These are phyloP conservation scores for Colletotrichum falcatum DNA, from an alignment of 2,329 filamentous ascomycete species.

Conservation along the genomic window DNA sequence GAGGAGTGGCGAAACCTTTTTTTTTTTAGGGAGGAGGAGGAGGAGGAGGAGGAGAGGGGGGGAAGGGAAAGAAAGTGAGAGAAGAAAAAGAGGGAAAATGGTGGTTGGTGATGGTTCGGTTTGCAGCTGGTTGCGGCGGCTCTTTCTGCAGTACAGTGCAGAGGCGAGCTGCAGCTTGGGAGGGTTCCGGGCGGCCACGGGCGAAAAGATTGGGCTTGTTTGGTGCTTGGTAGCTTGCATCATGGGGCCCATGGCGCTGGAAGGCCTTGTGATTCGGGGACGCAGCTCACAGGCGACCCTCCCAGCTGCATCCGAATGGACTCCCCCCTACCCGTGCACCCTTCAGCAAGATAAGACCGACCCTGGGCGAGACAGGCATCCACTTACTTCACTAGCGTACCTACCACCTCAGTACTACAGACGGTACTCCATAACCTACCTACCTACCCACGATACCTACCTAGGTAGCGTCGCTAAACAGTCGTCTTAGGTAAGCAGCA, in stretches of 20 bases:
- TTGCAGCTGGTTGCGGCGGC: conserved; percentile 44
- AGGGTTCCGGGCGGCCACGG: conserved; percentile 20
- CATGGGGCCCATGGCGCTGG: conserved; percentile 22
- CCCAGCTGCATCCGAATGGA: conserved; percentile 9
- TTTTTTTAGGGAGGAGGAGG: too few relatives aligned
- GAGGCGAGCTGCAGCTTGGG: conserved; percentile 34
- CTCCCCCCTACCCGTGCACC: background rate
- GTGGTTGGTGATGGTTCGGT: conserved; percentile 17
- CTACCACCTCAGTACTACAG: too few relatives aligned
- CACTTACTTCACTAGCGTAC: conserved; percentile 9
- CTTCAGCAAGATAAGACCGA: conserved; percentile 25
- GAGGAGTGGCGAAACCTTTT: conserved; percentile 3
- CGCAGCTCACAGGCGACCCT: conserved; percentile 16
- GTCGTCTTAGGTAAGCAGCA: conserved; percentile 5
- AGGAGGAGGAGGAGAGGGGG: background rate
- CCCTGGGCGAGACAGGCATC: conserved; percentile 11
- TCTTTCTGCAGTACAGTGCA: conserved; percentile 27
- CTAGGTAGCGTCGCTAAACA: too few relatives aligned
- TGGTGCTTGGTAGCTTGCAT: background rate
- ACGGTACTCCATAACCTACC: too few relatives aligned
- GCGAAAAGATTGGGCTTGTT: conserved; percentile 2
- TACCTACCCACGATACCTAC: too few relatives aligned
- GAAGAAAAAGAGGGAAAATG: background rate
- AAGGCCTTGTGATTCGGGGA: conserved; percentile 33
- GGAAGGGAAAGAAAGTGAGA: background rate